Evolutionary conservation across 257 asterid species (phyloP), one percentile per base, ranked within the genome.

Genomic region (Penstemon eatonii): DNA sequence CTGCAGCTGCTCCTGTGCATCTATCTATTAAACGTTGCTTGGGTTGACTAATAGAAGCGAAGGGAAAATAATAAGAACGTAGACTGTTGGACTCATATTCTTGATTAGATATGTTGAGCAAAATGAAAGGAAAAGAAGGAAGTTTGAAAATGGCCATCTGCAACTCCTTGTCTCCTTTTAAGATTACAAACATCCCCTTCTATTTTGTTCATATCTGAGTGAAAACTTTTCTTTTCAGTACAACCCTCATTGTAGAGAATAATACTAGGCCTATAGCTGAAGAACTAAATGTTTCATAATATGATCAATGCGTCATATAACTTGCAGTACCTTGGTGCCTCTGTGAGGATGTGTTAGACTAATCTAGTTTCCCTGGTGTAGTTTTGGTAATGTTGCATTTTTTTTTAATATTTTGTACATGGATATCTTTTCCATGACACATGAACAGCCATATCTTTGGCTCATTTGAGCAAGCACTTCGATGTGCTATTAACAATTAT

Each of bases 41-140:
- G 37, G n/a, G 18, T 70, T 3, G 42, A 62, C 67, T 60, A 15
- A n/a, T 38, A 25, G 33, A 33, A 15, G 18, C 33, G 44, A 19
- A 8, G 42, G 52, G 49, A 56, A 50, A 49, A 44, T 18, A 7
- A 7, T 70, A 39, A 52, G 57, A 49, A 3, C 8, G 6, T 49
- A 2, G 45, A 64, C 12, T 63, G 36, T 19, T n/a, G 53, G 15
- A 39, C 53, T 19, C 9, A 13, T 64, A 5, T 25, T 25, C 7
- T n/a, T 44, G 63, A 15, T 51, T 6, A 12, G 6, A 45, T 47
- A 51, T 50, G 54, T 43, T 42, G 50, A 57, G 38, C 42, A 45
- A 63, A 53, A 7, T 47, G 33, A 46, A 74, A 61, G 73, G 40
- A 50, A 53, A 19, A 33, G 36, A 36, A 8, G 47, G 73, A 55